These are phyloP conservation scores for Sugiyamaella qingdaonensis DNA, from an alignment of 805 yeast species.

Conservation along the genomic window DNA sequence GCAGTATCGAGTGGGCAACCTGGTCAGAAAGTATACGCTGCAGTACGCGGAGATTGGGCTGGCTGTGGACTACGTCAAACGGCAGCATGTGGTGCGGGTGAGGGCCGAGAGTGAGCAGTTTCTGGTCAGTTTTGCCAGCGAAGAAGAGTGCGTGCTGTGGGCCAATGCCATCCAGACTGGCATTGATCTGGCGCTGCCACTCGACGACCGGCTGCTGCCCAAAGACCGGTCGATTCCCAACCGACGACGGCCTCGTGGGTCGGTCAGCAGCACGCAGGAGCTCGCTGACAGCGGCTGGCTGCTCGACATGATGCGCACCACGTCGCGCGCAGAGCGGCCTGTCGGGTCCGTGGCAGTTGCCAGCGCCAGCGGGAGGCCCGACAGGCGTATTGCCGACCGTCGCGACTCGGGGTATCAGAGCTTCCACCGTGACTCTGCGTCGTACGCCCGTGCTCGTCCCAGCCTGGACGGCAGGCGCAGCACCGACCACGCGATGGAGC, in stretches of 20 bases:
- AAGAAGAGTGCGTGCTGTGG: constrained; percentile 75
- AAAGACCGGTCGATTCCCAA: constrained; percentile 71
- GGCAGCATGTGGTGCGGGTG: constrained; percentile 61
- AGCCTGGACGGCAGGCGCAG: not conserved
- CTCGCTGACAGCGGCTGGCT: not conserved
- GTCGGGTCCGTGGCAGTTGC: not conserved
- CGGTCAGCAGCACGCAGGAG: not conserved
- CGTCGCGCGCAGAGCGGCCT: not conserved
- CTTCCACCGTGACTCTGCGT: not conserved
- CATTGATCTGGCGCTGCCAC: constrained; percentile 72
- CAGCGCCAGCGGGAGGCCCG: not conserved
- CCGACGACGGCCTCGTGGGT: constrained; percentile 48
- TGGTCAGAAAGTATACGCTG: constrained; percentile 60
- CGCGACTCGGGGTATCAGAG: not conserved
- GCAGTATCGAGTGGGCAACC: constrained; percentile 19
- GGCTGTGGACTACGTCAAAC: constrained; percentile 78
- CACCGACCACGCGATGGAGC: not conserved
- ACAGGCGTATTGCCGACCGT: not conserved
- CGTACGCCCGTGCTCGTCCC: not conserved
- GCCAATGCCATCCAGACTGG: constrained; percentile 67
- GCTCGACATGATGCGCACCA: constrained; percentile 1
- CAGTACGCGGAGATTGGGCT: constrained; percentile 83
- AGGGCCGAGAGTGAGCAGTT: constrained; percentile 84
- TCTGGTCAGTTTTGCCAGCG: constrained; percentile 56
- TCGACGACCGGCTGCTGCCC: constrained; percentile 68